Evolutionary conservation across 768 basidiomycete genomes (phyloP).

Genomic region (Kwoniella dendrophila): DNA sequence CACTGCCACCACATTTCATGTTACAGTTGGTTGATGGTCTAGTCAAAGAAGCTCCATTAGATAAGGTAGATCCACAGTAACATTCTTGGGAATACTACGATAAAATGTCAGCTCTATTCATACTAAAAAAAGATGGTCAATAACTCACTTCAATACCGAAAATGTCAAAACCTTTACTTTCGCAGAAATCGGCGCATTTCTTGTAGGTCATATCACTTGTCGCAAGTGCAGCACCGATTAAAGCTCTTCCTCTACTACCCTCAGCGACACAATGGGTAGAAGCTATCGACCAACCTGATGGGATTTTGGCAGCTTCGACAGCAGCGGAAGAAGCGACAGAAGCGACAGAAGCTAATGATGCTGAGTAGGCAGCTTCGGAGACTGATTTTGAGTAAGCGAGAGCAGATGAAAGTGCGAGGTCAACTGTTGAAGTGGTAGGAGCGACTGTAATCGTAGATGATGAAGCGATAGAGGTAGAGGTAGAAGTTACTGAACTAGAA

Average conservation of each 20-base stretch:
- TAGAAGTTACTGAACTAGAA: neutral
- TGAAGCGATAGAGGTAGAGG: neutral
- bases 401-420: slow-evolving; percentile 13
- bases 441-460: neutral
- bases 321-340: slow-evolving; percentile 3
- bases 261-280: slow-evolving; percentile 29
- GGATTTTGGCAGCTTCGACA: slow-evolving; percentile 5
- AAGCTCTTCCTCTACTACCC: slow-evolving; percentile 21
- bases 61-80: slow-evolving; percentile 32
- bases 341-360: slow-evolving; percentile 2
- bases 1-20: slow-evolving; percentile 25
- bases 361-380: neutral
- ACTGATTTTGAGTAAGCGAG: slow-evolving; percentile 12
- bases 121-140: neutral
- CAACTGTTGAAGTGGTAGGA: neutral
- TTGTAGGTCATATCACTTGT: slow-evolving; percentile 30
- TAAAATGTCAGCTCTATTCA: neutral
- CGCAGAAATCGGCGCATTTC: slow-evolving; percentile 34
- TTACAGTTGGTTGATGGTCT: slow-evolving; percentile 16
- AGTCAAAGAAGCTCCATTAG: slow-evolving; percentile 31
- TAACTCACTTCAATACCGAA: slow-evolving; percentile 38
- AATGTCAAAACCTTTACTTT: slow-evolving; percentile 23
- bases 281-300: slow-evolving; percentile 21
- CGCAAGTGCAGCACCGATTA: slow-evolving; percentile 8
- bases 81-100: slow-evolving; percentile 30